These are phyloP conservation scores for Spathaspora sp. DNA, from an alignment of 1,139 yeast genomes.

Conservation along the genomic window DNA sequence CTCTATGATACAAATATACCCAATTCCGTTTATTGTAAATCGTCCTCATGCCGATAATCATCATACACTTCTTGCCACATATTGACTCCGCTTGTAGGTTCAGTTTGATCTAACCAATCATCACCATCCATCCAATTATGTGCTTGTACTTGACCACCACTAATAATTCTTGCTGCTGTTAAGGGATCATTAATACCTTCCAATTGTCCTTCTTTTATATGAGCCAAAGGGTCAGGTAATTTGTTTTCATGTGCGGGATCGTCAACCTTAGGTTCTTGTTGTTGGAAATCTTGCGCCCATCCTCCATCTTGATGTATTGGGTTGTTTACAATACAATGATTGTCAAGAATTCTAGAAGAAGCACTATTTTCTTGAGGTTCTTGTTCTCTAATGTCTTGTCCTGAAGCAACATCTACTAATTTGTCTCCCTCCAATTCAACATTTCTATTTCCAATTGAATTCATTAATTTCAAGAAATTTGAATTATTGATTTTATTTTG, in stretches of 20 bases:
- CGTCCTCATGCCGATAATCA: conserved; percentile 44
- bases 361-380: neutral
- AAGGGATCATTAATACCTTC: conserved; percentile 31
- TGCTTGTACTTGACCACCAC: conserved; percentile 42
- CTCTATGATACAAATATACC: conserved; percentile 7
- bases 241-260: conserved; percentile 19
- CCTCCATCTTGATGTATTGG: conserved; percentile 10
- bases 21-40: conserved; percentile 18
- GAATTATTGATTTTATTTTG: conserved; percentile 37
- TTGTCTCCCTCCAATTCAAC: conserved; percentile 46
- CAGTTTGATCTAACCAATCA: neutral
- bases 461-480: conserved; percentile 43
- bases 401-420: conserved; percentile 28
- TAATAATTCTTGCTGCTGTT: conserved; percentile 41
- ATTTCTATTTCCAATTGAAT: conserved; percentile 33
- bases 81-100: neutral
- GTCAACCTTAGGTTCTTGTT: neutral
- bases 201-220: conserved; percentile 40
- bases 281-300: neutral
- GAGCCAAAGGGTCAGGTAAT: conserved; percentile 49
- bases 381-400: conserved; percentile 17
- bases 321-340: neutral
- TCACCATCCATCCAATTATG: conserved; percentile 40
- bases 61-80: conserved; percentile 40
- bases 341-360: neutral